Conservation (phyloP, 306 rosid species). For the Cucumis sativus region DNA sequence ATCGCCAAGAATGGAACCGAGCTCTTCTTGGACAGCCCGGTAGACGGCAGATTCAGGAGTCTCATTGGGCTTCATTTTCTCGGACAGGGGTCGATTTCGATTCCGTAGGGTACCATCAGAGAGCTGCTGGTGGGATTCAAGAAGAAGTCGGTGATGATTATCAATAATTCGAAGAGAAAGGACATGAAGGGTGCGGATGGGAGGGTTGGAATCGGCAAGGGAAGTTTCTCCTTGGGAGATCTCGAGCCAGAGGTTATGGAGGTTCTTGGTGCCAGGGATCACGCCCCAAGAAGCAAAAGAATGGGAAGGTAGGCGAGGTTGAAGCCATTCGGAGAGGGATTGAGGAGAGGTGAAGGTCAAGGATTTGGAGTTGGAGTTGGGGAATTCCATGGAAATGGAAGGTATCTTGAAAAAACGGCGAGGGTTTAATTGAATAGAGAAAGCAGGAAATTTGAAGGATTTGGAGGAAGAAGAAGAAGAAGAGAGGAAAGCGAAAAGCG, state of each 20-base stretch:
- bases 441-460: conserved; percentile 16
- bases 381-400: conserved; percentile 46
- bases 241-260: conserved; percentile 96
- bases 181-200: conserved; percentile 79
- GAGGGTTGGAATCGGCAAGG: conserved; percentile 62
- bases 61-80: conserved; percentile 89
- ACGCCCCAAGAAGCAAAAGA: conserved; percentile 90
- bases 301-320: conserved; percentile 65
- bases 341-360: conserved; percentile 47
- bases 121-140: conserved; percentile 67
- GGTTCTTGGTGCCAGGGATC: conserved; percentile 81
- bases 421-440: conserved; percentile 29
- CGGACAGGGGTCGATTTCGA: conserved; percentile 74
- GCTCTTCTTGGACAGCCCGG: conserved; percentile 74
- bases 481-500: conserved; percentile 51
- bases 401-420: conserved; percentile 53
- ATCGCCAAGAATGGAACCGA: conserved; percentile 40
- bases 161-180: conserved; percentile 42
- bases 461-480: conserved; percentile 17
- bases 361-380: conserved; percentile 22
- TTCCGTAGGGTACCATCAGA: conserved; percentile 53
- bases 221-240: conserved; percentile 75
- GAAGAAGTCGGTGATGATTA: conserved; percentile 19
- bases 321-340: conserved; percentile 79
- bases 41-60: conserved; percentile 59